Evolutionary conservation across 2,329 filamentous ascomycete species (phyloP), one percentile per base, ranked within the genome.

Genomic region (Aspergillus candidus): DNA sequence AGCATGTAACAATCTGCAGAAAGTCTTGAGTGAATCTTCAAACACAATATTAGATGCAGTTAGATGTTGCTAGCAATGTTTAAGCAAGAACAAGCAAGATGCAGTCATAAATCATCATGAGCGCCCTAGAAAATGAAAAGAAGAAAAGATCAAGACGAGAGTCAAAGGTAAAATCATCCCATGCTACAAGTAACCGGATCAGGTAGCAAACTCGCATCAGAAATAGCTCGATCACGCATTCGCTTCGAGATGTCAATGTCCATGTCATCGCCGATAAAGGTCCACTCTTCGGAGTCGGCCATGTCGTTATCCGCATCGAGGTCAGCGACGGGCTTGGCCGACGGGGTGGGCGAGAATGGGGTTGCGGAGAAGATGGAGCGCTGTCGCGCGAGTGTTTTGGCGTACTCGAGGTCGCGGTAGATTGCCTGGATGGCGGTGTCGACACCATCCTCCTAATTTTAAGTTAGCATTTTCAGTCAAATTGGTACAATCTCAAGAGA

Each of bases 341-440:
- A 52, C 1, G 57, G 58, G 2, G 56, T 62, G 10, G 63, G 58
- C 12, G 63, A 61, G 37, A 63, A 63, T 2, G 63, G 63, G 6
- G 63, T 64, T 5, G 61, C 57, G 6, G 62, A 67, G 12, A 57
- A 48, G 38, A 60, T 68, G 2, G 60, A 62, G 38, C 66, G 70
- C 58, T 82, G 79, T 65, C 85, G 86, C 63, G 95, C 85, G 35
- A 97, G 74, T 12, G 84, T 84, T 65, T 80, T 86, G 32, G 93
- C 90, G 58, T 96, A 96, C 62, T 97, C 93, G 44, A 97, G 77
- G 63, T 97, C 91, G 34, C 93, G 85, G 63, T 97, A 98, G 44
- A 98, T 87, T 48, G 82, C 86, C 65, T 95, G 87, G 50, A 97
- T 93, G 5, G 91, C 93, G 4, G 77, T 86, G 38, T 84, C 82